These are phyloP conservation scores for Carex pumila DNA, from an alignment of 176 grass and related monocot species.

Conservation along the genomic window DNA sequence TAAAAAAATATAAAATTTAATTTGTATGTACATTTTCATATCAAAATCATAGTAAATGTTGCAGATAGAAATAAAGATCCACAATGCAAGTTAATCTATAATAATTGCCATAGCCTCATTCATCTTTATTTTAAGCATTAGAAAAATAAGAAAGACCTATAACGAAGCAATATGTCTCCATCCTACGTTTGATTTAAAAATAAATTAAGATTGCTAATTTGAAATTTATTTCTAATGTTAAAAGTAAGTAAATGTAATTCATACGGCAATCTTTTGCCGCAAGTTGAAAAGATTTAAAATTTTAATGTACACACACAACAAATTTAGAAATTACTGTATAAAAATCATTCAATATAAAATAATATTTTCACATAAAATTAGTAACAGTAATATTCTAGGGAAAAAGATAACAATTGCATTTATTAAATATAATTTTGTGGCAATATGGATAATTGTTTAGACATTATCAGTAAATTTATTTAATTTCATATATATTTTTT, in stretches of 20 bases:
- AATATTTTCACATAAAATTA: not conserved
- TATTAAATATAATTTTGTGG: not conserved
- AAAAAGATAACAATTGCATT: not conserved
- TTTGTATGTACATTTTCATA: too few species aligned
- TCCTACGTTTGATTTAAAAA: too few species aligned
- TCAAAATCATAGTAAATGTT: too few species aligned
- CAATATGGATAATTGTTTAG: not conserved
- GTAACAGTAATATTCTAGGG: not conserved
- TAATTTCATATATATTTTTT: not conserved
- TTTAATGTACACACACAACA: not conserved
- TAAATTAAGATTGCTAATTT: not conserved
- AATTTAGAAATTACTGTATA: not conserved
- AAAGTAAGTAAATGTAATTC: not conserved
- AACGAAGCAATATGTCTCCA: too few species aligned
- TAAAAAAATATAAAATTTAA: too few species aligned
- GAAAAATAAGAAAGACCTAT: too few species aligned
- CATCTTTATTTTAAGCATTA: too few species aligned
- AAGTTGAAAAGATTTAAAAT: not conserved
- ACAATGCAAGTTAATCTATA: too few species aligned
- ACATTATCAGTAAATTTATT: not conserved
- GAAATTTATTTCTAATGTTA: not conserved
- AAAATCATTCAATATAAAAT: not conserved
- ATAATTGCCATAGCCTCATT: too few species aligned
- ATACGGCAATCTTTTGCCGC: too few species aligned
- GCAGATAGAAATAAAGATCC: too few species aligned